Conservation (phyloP, 2,329 filamentous ascomycete species). For the Trichoderma sp. region DNA sequence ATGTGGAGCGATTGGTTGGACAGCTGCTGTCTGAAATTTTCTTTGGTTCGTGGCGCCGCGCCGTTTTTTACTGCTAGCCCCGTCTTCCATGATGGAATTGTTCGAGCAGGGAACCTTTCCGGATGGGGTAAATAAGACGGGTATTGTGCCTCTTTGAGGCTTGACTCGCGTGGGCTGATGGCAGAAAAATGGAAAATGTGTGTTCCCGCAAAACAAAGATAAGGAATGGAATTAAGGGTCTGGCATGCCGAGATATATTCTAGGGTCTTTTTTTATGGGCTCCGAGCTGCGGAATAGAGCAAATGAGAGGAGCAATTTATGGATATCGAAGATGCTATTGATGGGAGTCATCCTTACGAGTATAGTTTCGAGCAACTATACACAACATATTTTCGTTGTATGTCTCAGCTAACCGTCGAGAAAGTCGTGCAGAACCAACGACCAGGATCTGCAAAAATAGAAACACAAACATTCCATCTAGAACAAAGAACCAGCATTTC, state of each 20-base stretch:
- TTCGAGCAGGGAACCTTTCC: not conserved
- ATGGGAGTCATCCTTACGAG: not conserved
- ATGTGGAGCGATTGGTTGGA: conserved; percentile 7
- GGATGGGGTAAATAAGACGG: conserved; percentile 1
- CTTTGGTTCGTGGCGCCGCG: not conserved
- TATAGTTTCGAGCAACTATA: too few relatives aligned
- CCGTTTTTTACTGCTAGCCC: not conserved
- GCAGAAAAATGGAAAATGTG: not conserved
- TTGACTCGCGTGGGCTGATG: conserved; percentile 7
- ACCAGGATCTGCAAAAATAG: not conserved
- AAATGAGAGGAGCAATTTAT: not conserved
- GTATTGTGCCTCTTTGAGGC: conserved; percentile 5
- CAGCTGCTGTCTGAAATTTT: not conserved
- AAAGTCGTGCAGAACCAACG: not conserved
- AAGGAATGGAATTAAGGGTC: conserved; percentile 1
- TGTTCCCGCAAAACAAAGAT: not conserved
- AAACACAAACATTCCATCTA: not conserved
- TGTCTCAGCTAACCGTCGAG: not conserved
- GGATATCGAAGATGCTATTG: not conserved
- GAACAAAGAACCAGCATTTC: not conserved
- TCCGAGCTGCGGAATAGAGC: not conserved
- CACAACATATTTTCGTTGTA: too few relatives aligned
- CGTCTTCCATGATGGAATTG: not conserved
- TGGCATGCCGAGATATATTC: conserved; percentile 5
- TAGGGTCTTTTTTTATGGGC: conserved; percentile 11